phyloP scores from a whole-genome alignment of 257 asterid genomes.

The Rhazya stricta region DNA sequence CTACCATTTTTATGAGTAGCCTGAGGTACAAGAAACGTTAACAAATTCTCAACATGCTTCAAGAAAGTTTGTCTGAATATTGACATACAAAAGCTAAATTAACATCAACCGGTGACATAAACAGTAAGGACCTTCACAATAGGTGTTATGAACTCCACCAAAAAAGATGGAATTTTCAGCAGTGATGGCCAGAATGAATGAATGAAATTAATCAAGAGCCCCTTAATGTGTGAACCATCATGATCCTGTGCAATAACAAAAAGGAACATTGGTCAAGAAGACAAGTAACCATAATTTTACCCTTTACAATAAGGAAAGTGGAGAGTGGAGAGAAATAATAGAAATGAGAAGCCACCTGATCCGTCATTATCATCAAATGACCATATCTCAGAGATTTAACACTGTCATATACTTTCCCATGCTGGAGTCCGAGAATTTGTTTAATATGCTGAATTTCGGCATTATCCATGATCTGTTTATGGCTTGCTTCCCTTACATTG shows the following conservation, averaged over 20 bases:
- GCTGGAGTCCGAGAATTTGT: conserved; percentile 90
- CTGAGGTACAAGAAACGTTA: conserved; percentile 30
- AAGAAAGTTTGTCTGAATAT: neutral
- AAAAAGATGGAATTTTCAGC: conserved; percentile 71
- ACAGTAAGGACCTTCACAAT: conserved; percentile 63
- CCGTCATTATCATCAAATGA: conserved; percentile 97
- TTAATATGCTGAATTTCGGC: conserved; percentile 75
- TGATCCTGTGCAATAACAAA: conserved; percentile 61
- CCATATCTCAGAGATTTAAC: conserved; percentile 86
- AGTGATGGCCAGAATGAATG: conserved; percentile 96
- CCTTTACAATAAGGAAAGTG: neutral
- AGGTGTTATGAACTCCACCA: conserved; percentile 96
- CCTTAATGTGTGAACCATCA: conserved; percentile 99
- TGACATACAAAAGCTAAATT: neutral
- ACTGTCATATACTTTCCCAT: conserved; percentile 65
- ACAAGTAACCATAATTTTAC: neutral
- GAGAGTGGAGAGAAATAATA: neutral
- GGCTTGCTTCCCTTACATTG: conserved; percentile 93
- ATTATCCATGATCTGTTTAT: conserved; percentile 71
- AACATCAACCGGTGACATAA: neutral
- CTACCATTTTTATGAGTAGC: conserved; percentile 56
- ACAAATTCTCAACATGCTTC: neutral
- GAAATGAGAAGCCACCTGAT: conserved; percentile 53
- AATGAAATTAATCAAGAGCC: conserved; percentile 80
- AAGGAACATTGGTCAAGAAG: neutral